Base-by-base conservation (phyloP, 2,329 filamentous ascomycete species). In the Myriangium duriaei region DNA sequence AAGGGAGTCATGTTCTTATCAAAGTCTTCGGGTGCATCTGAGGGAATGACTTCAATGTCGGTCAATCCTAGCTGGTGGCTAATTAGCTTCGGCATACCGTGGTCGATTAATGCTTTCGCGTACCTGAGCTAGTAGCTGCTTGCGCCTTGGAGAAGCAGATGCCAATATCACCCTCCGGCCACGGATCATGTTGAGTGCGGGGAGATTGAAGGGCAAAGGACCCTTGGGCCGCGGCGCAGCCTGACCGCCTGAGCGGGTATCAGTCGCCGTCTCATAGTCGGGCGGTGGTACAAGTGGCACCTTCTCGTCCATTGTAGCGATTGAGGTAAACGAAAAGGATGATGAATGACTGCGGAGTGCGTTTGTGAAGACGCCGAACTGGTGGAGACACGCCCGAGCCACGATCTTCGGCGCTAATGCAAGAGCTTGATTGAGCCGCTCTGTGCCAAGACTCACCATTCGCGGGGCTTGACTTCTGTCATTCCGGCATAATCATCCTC, bases 151-250 rank as follows among this genome's bases (percentile, higher is more conserved):
- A 1, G 87, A 95, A 13, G 81, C 76, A 2, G 87, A 95, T 37
- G 91, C 91, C 17, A 98, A 78, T 48, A 98, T 82, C 4, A 94
- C 76, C 46, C 88, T 72, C 58, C 82, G 84, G 39, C 72, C 72
- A 52, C 81, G 77, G 46, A 98, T 73, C 51, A 79, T 68, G 50
- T 73, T 74, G 42, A 98, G 66, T 40, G 86, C 78, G 11, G 88
- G 87, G 12, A 96, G 70, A 44, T 84, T 72, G 44, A 96, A 73
- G 1, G 82, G 81, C 30, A 73, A 67, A 5, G 76, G 74, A 11
- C 67, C 67, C 39, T 65, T 65, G 15, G 51, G 46, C 31, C 44
- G 46, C 42, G 49, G 24, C 10, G 44, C 46, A 36, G 39, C 39
- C 15, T 46, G 30, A 18, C 44, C 37, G 37, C 36, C 36, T 14